Conservation (phyloP, 2,329 filamentous ascomycete species). For the Diaporthe vaccinii region DNA sequence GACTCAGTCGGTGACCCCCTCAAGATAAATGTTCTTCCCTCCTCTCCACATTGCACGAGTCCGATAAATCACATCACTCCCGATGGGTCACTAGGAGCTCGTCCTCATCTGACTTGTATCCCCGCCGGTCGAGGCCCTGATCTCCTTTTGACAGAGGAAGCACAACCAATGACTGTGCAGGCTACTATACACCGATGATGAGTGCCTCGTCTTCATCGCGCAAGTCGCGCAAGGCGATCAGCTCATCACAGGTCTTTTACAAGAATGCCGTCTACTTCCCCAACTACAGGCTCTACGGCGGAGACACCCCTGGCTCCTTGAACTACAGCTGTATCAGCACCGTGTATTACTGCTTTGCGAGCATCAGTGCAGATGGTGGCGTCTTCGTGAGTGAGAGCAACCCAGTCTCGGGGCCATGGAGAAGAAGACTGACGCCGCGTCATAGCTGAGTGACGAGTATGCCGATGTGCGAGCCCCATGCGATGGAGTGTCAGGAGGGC, state of each 20-base stretch:
- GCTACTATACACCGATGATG: conserved; percentile 45
- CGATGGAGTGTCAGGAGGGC: conserved; percentile 77
- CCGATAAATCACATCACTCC: not conserved
- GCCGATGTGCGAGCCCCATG: conserved; percentile 80
- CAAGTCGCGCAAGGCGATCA: conserved; percentile 60
- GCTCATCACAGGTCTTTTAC: conserved; percentile 65
- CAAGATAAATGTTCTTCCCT: conserved; percentile 36
- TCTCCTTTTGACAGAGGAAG: not conserved
- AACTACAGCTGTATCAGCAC: conserved; percentile 84
- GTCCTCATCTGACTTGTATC: not conserved
- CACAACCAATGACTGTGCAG: not conserved
- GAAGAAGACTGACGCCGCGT: not conserved
- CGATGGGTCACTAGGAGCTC: conserved; percentile 24
- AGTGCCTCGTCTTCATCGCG: conserved; percentile 58
- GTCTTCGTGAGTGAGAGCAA: conserved; percentile 74
- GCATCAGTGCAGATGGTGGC: conserved; percentile 77
- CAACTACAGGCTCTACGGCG: conserved; percentile 81
- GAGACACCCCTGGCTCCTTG: conserved; percentile 79
- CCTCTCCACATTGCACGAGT: conserved; percentile 4
- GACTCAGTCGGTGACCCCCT: conserved; percentile 26
- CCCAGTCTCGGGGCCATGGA: not conserved
- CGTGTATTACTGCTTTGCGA: conserved; percentile 87
- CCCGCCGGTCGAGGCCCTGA: not conserved
- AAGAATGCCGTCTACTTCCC: conserved; percentile 88
- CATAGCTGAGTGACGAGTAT: conserved; percentile 82